phyloP scores from a whole-genome alignment of 2,329 filamentous ascomycete genomes.

The Trematosphaeria pertusa region DNA sequence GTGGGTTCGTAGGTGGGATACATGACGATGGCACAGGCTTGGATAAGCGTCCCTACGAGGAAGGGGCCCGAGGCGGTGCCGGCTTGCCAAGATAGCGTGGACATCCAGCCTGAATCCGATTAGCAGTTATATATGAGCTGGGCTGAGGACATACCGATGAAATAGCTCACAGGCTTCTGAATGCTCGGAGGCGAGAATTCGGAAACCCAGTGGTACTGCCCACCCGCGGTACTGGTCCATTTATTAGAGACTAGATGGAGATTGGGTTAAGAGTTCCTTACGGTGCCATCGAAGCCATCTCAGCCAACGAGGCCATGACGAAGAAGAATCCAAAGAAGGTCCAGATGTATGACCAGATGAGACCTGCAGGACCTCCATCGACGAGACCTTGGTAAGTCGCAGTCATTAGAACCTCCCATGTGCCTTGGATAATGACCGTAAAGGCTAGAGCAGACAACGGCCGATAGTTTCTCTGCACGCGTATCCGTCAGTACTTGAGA shows the following conservation, averaged over 20 bases:
- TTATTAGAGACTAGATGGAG: neutral
- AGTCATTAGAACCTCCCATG: constrained; percentile 44
- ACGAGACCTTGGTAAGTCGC: constrained; percentile 38
- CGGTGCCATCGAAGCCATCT: constrained; percentile 46
- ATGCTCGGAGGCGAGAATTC: constrained; percentile 39
- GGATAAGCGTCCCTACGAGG: constrained; percentile 57
- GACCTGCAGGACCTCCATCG: constrained; percentile 40
- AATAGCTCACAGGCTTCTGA: constrained; percentile 36
- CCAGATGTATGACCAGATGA: constrained; percentile 46
- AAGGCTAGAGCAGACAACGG: constrained; percentile 41
- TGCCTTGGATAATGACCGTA: constrained; percentile 42
- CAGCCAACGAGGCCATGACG: constrained; percentile 41
- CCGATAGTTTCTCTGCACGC: constrained; percentile 37
- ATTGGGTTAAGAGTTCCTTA: neutral
- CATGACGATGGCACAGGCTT: constrained; percentile 51
- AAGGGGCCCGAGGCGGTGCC: constrained; percentile 57
- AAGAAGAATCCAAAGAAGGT: constrained; percentile 42
- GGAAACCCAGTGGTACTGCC: constrained; percentile 47
- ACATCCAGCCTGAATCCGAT: constrained; percentile 55
- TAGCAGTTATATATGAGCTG: neutral
- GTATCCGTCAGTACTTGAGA: neutral
- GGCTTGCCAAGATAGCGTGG: constrained; percentile 58
- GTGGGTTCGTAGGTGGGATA: constrained; percentile 51
- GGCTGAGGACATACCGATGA: constrained; percentile 14
- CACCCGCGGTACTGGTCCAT: constrained; percentile 31